These are phyloP conservation scores for Trichodelitschia bisporula DNA, from an alignment of 495 filamentous ascomycete genomes.

Conservation along the genomic window DNA sequence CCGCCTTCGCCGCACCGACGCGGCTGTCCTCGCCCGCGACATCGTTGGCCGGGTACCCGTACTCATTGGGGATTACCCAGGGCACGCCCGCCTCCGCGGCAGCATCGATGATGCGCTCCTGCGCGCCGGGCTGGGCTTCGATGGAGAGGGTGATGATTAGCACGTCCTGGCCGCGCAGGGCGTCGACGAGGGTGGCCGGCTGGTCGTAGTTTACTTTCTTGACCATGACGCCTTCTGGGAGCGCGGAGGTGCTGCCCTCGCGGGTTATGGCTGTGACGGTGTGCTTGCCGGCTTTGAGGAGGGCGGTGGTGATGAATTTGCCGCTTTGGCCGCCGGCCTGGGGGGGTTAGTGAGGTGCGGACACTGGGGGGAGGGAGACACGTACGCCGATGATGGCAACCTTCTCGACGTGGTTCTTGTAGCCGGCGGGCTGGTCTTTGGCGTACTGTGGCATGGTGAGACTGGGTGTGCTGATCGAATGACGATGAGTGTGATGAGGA, in stretches of 20 bases:
- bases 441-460: too few relatives aligned
- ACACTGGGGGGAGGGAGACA: neutral
- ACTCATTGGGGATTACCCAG: conserved; percentile 39
- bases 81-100: conserved; percentile 33
- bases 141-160: conserved; percentile 35
- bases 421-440: conserved; percentile 5
- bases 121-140: conserved; percentile 16
- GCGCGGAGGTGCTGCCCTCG: conserved; percentile 15
- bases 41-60: conserved; percentile 18
- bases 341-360: neutral
- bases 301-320: conserved; percentile 23
- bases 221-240: conserved; percentile 19
- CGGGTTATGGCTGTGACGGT: conserved; percentile 30
- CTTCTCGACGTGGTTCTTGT: conserved; percentile 19
- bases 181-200: conserved; percentile 17
- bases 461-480: too few relatives aligned
- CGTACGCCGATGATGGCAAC: conserved; percentile 23
- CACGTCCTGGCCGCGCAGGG: conserved; percentile 25
- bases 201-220: conserved; percentile 22
- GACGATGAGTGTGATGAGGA: too few relatives aligned
- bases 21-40: conserved; percentile 15
- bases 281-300: conserved; percentile 26
- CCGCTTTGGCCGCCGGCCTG: conserved; percentile 36
- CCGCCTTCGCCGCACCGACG: conserved; percentile 2
- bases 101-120: conserved; percentile 27